These are phyloP conservation scores for Xylaria sp. DNA, from an alignment of 2,329 filamentous ascomycete genomes.

Conservation along the genomic window DNA sequence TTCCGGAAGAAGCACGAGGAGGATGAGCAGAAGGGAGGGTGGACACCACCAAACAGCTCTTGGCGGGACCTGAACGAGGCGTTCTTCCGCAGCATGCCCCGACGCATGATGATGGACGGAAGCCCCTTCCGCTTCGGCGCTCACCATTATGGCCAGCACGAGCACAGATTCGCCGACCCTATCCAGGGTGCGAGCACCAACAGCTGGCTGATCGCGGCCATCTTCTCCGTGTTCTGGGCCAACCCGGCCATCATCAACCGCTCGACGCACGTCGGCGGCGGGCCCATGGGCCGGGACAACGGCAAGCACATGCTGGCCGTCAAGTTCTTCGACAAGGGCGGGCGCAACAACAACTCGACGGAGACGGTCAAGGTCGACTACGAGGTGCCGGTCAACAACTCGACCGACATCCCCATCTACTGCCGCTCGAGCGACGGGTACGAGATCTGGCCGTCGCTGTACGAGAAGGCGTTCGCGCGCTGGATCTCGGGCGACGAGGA, in stretches of 20 bases:
- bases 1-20: slow-evolving; percentile 37
- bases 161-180: slow-evolving; percentile 45
- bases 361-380: slow-evolving; percentile 47
- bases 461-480: slow-evolving; percentile 52
- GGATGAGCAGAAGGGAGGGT: slow-evolving; percentile 36
- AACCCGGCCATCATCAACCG: slow-evolving; percentile 47
- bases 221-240: slow-evolving; percentile 50
- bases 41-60: slow-evolving; percentile 43
- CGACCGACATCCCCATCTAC: slow-evolving; percentile 46
- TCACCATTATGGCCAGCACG: slow-evolving; percentile 27
- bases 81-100: slow-evolving; percentile 39
- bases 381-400: slow-evolving; percentile 48
- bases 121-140: slow-evolving; percentile 33
- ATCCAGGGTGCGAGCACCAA: slow-evolving; percentile 46
- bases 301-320: slow-evolving; percentile 31
- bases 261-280: slow-evolving; percentile 27
- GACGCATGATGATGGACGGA: slow-evolving; percentile 38
- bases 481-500: slow-evolving; percentile 40
- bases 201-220: slow-evolving; percentile 48
- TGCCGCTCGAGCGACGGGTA: slow-evolving; percentile 44
- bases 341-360: slow-evolving; percentile 44
- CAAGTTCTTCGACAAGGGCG: slow-evolving; percentile 49
- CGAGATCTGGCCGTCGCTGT: slow-evolving; percentile 49
- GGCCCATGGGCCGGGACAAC: slow-evolving; percentile 29
- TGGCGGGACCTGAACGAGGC: slow-evolving; percentile 46